phyloP scores from a whole-genome alignment of 225 moss, liverwort and hornwort genomes.

The Pseudoscleropodium purum region DNA sequence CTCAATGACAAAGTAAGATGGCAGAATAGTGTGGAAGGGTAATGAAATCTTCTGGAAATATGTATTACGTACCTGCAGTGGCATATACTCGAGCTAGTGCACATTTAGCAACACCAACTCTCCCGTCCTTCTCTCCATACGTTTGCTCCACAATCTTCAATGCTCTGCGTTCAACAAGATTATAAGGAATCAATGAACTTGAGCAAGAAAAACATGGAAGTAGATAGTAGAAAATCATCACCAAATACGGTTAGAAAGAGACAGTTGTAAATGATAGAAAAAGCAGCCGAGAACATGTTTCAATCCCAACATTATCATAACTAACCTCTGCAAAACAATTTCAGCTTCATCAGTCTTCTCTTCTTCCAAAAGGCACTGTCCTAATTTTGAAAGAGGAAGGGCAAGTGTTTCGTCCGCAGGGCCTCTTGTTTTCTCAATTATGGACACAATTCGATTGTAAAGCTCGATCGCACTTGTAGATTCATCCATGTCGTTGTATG shows the following conservation, averaged over 20 bases:
- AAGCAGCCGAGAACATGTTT: not conserved
- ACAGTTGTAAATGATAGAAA: not conserved
- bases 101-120: slow-evolving; percentile 82
- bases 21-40: not conserved
- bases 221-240: not conserved
- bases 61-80: slow-evolving; percentile 36
- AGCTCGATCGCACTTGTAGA: slow-evolving; percentile 43
- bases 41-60: not conserved
- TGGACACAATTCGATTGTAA: slow-evolving; percentile 50
- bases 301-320: not conserved
- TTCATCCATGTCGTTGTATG: slow-evolving; percentile 60
- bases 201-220: not conserved
- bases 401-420: slow-evolving; percentile 49
- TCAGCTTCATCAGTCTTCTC: slow-evolving; percentile 59
- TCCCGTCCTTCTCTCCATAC: slow-evolving; percentile 63
- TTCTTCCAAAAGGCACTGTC: slow-evolving; percentile 68
- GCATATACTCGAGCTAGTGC: slow-evolving; percentile 69
- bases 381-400: slow-evolving; percentile 78
- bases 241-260: not conserved
- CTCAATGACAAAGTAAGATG: not conserved
- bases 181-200: not conserved
- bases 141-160: slow-evolving; percentile 53
- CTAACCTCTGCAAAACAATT: slow-evolving; percentile 50
- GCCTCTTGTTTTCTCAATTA: slow-evolving; percentile 56
- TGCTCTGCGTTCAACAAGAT: slow-evolving; percentile 37